Percentiles rank a stretch among this genome's conserved stretches.
phyloP scores from a whole-genome alignment of 768 basidiomycete species.

The Kwoniella sp. region DNA sequence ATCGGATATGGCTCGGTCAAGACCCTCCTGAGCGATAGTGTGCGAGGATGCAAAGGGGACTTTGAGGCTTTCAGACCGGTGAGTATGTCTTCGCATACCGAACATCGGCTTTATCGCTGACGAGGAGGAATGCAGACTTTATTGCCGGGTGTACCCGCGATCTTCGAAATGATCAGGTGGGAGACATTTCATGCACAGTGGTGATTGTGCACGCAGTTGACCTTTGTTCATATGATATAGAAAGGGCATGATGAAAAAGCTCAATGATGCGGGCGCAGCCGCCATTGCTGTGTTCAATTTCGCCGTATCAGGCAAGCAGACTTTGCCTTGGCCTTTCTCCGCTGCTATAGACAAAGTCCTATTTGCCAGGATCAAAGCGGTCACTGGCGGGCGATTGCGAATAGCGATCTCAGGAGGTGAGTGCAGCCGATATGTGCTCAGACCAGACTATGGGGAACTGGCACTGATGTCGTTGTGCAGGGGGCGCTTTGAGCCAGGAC shows the following conservation, averaged over 20 bases:
- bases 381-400: slow-evolving; percentile 51
- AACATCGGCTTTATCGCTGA: slow-evolving; percentile 6
- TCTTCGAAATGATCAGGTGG: slow-evolving; percentile 44
- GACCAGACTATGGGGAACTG: no score
- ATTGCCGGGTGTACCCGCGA: slow-evolving; percentile 53
- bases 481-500: slow-evolving; percentile 37
- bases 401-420: slow-evolving; percentile 51
- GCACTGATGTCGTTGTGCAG: neutral
- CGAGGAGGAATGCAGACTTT: slow-evolving; percentile 28
- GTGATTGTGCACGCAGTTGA: no score
- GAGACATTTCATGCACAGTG: no score
- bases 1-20: slow-evolving; percentile 53
- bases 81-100: slow-evolving; percentile 4
- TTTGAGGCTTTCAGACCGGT: slow-evolving; percentile 49
- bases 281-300: slow-evolving; percentile 44
- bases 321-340: slow-evolving; percentile 44
- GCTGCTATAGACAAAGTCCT: slow-evolving; percentile 48
- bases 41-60: slow-evolving; percentile 53
- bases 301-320: slow-evolving; percentile 50
- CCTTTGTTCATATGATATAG: neutral
- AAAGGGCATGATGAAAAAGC: slow-evolving; percentile 54
- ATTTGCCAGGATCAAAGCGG: slow-evolving; percentile 51
- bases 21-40: slow-evolving; percentile 54
- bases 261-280: slow-evolving; percentile 45
- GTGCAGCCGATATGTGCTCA: no score